Conservation (phyloP, 2,329 filamentous ascomycete species). For the Ramularia endophylla region DNA sequence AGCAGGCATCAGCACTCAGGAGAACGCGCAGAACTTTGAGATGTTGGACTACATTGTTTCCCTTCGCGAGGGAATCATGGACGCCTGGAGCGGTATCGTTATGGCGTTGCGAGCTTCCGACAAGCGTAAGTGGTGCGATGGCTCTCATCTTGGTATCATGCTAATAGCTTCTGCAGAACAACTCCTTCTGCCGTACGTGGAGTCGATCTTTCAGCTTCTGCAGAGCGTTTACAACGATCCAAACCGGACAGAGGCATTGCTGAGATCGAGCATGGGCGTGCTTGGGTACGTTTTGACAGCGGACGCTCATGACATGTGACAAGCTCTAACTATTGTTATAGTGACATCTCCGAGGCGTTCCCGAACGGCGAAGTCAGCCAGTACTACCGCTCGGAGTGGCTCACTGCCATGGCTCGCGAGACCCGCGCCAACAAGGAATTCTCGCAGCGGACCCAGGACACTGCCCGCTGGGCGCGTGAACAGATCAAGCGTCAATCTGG, state of each 20-base stretch:
- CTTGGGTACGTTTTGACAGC: slow-evolving; percentile 69
- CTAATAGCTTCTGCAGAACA: slow-evolving; percentile 48
- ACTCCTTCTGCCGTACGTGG: slow-evolving; percentile 69
- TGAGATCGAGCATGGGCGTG: slow-evolving; percentile 94
- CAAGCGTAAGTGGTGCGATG: slow-evolving; percentile 55
- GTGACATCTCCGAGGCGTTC: slow-evolving; percentile 91
- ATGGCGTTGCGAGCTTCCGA: slow-evolving; percentile 74
- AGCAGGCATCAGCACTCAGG: slow-evolving; percentile 64
- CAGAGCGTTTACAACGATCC: slow-evolving; percentile 72
- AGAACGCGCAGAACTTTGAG: slow-evolving; percentile 64
- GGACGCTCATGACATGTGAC: no score
- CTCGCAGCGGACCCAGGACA: slow-evolving; percentile 77
- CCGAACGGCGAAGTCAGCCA: slow-evolving; percentile 80
- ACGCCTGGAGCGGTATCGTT: slow-evolving; percentile 97
- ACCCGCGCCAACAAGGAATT: slow-evolving; percentile 86
- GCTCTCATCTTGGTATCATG: slow-evolving; percentile 1
- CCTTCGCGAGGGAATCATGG: slow-evolving; percentile 94
- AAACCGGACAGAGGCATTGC: slow-evolving; percentile 84
- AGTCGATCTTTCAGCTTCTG: slow-evolving; percentile 81
- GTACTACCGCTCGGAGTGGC: slow-evolving; percentile 86
- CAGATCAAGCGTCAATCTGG: slow-evolving; percentile 82
- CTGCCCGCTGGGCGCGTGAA: slow-evolving; percentile 93
- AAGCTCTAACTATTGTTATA: no score
- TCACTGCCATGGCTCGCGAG: slow-evolving; percentile 85
- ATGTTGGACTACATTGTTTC: slow-evolving; percentile 97